Base-by-base conservation (phyloP, 306 rosid genomes). In the Rosa lucieae region DNA sequence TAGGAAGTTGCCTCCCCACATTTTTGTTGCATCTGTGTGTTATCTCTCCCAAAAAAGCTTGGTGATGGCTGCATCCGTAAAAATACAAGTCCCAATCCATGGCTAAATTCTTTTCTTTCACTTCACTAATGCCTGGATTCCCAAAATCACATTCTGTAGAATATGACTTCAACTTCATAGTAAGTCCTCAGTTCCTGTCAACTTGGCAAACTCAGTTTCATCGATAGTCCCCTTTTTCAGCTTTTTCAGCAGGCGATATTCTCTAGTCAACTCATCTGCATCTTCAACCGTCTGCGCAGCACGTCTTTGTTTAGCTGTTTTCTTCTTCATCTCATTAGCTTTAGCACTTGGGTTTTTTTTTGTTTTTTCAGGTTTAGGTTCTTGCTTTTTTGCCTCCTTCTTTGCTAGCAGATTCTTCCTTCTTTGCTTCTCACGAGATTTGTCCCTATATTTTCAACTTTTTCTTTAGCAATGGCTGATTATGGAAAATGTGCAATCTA, bases 341-440 rank as follows among this genome's bases (percentile, higher is more conserved):
- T 82, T 70, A 62, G 76, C 74, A 52, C 83, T 83, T 10, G 81
- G 77, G 35, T 77, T 82, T 84, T 87, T 91, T 61, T 75, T 87
- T 67, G 47, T 75, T 51, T 86, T 93, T 55, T 86, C 72, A 43
- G 87, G 89, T 80, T 84, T 95, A 35, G 82, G 77, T 78, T 88
- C 88, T 83, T 85, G 88, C 88, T 79, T 85, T 78, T 78, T 85
- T 46, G 90, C 93, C 87, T 89, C 98, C 88, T 91, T 93, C 90
- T 84, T 93, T 11, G 78, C 87, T 78, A 77, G 84, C 71, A 95
- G 83, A 83, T 95, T 95, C 84, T 82, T 90, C 89, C 81, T 90
- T 79, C 99, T 87, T 85, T 95, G 99, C 75, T 91, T 95, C 89
- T 95, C 87, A 4, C 98, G 92, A 44, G 96, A 85, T 81, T 95